A percentile compares a stretch with the other conserved stretches of the same genome.
These are phyloP conservation scores for Sordariomycetes sp. DNA, from an alignment of 2,329 filamentous ascomycete species.

Conservation along the genomic window DNA sequence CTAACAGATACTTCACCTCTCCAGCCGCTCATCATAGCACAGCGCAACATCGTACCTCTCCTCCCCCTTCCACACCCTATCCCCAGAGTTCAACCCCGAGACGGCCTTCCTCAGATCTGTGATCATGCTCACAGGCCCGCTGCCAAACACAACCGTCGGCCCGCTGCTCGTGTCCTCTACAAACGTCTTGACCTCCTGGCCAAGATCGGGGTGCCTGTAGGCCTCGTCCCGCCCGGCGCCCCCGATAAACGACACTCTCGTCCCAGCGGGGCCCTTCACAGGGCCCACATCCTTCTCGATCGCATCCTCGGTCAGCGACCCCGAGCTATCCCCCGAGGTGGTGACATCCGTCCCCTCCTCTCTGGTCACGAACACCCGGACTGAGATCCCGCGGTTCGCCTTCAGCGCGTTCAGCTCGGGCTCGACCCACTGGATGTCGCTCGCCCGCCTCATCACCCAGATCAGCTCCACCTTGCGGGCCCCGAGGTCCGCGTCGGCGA, in stretches of 20 bases:
- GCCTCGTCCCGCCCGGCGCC: constrained; percentile 9
- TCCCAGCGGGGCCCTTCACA: constrained; percentile 10
- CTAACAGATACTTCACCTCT: constrained; percentile 27
- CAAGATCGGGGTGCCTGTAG: constrained; percentile 31
- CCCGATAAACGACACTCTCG: constrained; percentile 13
- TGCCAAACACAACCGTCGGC: constrained; percentile 45
- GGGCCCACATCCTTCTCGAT: constrained; percentile 12
- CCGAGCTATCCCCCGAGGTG: constrained; percentile 3
- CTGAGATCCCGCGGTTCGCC: constrained; percentile 30
- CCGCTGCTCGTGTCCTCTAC: constrained; percentile 33
- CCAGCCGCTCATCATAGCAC: constrained; percentile 49
- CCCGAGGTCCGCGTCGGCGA: constrained; percentile 26
- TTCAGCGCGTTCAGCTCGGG: constrained; percentile 42
- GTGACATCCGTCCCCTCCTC: constrained; percentile 19
- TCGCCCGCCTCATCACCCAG: constrained; percentile 48
- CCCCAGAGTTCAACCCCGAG: constrained; percentile 38
- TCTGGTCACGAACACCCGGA: constrained; percentile 51
- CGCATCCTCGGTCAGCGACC: constrained; percentile 6
- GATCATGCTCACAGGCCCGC: constrained; percentile 50
- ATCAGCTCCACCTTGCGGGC: constrained; percentile 47
- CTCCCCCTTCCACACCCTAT: constrained; percentile 46
- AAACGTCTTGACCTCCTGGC: constrained; percentile 34
- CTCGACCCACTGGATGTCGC: constrained; percentile 47
- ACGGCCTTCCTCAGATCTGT: constrained; percentile 44
- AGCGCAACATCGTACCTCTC: constrained; percentile 44